Conservation (phyloP, 2,329 filamentous ascomycete species). For the Exutisphaerella laricina region DNA sequence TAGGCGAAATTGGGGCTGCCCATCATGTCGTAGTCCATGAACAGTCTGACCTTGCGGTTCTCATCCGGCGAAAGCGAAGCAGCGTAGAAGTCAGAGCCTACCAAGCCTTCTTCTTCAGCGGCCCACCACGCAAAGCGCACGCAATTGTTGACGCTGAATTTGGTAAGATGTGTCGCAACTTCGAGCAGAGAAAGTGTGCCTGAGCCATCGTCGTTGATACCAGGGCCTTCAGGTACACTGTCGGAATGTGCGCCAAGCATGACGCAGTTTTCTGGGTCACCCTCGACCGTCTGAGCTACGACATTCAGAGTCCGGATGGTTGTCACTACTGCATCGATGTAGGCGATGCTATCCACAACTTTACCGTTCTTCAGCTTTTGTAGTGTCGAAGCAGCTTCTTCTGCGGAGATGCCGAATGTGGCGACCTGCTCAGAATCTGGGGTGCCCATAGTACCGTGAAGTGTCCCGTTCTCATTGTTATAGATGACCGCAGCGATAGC, state of each 20-base stretch:
- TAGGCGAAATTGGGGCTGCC: conserved; percentile 54
- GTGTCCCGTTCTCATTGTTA: conserved; percentile 61
- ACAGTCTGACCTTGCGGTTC: conserved; percentile 56
- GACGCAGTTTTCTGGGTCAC: conserved; percentile 52
- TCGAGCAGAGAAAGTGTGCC: conserved; percentile 58
- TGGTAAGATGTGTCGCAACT: conserved; percentile 55
- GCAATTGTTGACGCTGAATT: conserved; percentile 67
- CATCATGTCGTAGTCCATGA: conserved; percentile 70
- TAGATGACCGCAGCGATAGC: conserved; percentile 70
- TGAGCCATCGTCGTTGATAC: conserved; percentile 74
- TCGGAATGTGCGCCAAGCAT: conserved; percentile 35
- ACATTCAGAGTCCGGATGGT: conserved; percentile 21
- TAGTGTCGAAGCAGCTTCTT: conserved; percentile 17
- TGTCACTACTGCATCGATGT: conserved; percentile 20
- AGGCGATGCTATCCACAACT: conserved; percentile 17
- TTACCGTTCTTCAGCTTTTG: conserved; percentile 18
- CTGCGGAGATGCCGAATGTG: conserved; percentile 58
- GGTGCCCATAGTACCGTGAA: conserved; percentile 50
- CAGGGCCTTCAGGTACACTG: conserved; percentile 52
- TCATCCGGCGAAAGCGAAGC: conserved; percentile 37
- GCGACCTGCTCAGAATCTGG: conserved; percentile 61
- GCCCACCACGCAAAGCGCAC: conserved; percentile 64
- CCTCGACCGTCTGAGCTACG: conserved; percentile 15
- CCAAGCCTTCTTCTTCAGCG: conserved; percentile 54
- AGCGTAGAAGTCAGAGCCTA: conserved; percentile 56